phyloP scores from a whole-genome alignment of 1,284 basidiomycete genomes.

The Sutorius eximius region DNA sequence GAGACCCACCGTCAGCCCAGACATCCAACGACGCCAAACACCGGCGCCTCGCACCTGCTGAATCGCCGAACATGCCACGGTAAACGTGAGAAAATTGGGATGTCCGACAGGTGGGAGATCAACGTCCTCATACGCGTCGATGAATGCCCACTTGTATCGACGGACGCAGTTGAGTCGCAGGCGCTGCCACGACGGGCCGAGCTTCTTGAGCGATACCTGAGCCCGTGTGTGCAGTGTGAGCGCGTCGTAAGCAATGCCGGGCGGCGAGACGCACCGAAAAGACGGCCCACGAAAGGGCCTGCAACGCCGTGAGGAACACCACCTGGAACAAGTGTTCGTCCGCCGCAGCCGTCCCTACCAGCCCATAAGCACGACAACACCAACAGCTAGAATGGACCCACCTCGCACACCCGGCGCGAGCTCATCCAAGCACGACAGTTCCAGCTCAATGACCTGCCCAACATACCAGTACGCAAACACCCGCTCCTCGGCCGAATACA shows the following conservation, averaged over 20 bases:
- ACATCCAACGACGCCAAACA: neutral
- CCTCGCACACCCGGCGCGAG: constrained; percentile 41
- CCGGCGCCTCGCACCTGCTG: constrained; percentile 32
- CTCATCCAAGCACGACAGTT: constrained; percentile 53
- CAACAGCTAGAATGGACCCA: constrained; percentile 22
- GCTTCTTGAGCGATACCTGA: constrained; percentile 25
- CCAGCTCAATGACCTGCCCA: constrained; percentile 52
- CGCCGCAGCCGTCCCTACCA: constrained; percentile 43
- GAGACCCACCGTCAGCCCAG: neutral
- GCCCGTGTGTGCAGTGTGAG: too few relatives aligned
- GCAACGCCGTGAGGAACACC: constrained; percentile 53
- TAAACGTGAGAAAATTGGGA: constrained; percentile 47
- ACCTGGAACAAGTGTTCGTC: constrained; percentile 52
- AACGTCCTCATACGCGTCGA: constrained; percentile 50
- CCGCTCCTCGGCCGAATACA: constrained; percentile 68
- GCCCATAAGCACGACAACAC: neutral
- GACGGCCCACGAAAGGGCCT: constrained; percentile 48
- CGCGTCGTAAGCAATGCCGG: constrained; percentile 24
- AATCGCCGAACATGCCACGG: constrained; percentile 36
- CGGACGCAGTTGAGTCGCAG: constrained; percentile 51
- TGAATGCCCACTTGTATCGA: constrained; percentile 76
- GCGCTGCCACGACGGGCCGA: constrained; percentile 23
- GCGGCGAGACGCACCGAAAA: constrained; percentile 48
- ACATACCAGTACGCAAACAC: constrained; percentile 77
- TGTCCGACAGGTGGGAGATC: constrained; percentile 41